Evolutionary conservation across 164 flowering plant species (phyloP).

Genomic region (Liquidambar formosana): DNA sequence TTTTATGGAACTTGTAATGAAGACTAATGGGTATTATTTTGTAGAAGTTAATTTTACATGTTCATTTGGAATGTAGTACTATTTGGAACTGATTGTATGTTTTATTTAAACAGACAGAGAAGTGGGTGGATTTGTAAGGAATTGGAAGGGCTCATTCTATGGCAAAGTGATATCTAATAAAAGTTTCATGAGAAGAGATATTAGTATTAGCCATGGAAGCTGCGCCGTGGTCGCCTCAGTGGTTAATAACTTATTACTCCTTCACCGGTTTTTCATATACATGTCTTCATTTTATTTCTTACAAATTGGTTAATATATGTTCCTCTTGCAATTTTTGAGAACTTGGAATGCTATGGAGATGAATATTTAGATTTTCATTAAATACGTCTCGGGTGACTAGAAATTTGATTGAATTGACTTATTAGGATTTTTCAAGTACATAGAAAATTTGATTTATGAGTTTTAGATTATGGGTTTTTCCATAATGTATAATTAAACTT

Average conservation of each 20-base stretch:
- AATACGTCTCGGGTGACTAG: not conserved
- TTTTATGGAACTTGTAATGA: too few relatives aligned
- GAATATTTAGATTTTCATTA: not conserved
- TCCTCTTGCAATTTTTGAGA: not conserved
- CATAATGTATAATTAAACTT: not conserved
- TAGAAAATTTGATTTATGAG: not conserved
- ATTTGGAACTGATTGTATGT: constrained; percentile 3
- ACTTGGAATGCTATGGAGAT: too few relatives aligned
- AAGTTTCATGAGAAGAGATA: constrained; percentile 23
- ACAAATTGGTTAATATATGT: not conserved
- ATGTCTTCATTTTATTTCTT: not conserved
- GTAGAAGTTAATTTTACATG: too few relatives aligned
- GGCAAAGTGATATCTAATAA: constrained; percentile 21
- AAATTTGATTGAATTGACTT: not conserved
- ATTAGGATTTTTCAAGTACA: not conserved
- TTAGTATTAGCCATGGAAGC: constrained; percentile 14
- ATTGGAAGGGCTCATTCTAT: constrained; percentile 33
- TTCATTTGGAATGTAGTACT: not conserved
- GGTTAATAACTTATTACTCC: too few relatives aligned
- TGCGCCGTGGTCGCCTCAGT: constrained; percentile 35
- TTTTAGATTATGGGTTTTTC: not conserved
- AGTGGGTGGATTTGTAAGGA: constrained; percentile 26
- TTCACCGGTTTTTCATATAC: constrained; percentile 9
- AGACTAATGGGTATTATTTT: too few relatives aligned
- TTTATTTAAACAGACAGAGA: constrained; percentile 40